Conservation (phyloP, 352 stramenopile genomes). For the Phytophthora aleatoria region DNA sequence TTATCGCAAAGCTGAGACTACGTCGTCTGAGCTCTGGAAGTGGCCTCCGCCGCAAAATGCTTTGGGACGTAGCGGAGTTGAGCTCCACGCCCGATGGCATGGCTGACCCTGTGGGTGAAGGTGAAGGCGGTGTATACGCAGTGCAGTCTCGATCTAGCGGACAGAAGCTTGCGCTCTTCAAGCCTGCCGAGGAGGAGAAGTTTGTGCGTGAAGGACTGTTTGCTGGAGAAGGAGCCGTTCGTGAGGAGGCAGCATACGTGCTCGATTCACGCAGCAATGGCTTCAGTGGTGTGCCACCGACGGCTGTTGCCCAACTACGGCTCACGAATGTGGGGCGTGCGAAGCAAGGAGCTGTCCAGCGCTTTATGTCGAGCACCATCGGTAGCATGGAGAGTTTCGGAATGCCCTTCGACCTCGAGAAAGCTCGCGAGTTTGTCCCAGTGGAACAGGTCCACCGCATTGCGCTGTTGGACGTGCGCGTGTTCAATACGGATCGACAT, state of each 20-base stretch:
- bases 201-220: conserved; percentile 76
- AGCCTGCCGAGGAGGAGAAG: conserved; percentile 78
- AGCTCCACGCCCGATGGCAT: conserved; percentile 54
- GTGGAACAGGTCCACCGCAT: conserved; percentile 87
- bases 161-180: conserved; percentile 84
- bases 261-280: conserved; percentile 69
- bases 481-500: conserved; percentile 90
- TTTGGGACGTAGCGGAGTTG: conserved; percentile 76
- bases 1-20: conserved; percentile 64
- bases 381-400: conserved; percentile 85
- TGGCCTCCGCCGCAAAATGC: conserved; percentile 72
- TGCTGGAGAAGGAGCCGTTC: conserved; percentile 72
- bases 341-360: conserved; percentile 79
- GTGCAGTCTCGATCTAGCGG: conserved; percentile 69
- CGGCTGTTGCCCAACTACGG: conserved; percentile 66
- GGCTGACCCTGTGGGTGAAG: conserved; percentile 61
- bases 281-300: conserved; percentile 79
- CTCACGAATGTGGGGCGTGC: conserved; percentile 44
- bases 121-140: conserved; percentile 74
- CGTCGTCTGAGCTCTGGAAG: conserved; percentile 60
- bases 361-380: conserved; percentile 79
- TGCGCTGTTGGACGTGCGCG: conserved; percentile 75
- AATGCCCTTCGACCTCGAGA: conserved; percentile 68
- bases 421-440: conserved; percentile 64
- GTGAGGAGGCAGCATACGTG: conserved; percentile 79